Percentiles rank a stretch among this genome's conserved stretches.
Conservation (phyloP, 768 basidiomycete genomes). For the Boletus vinaceobasis region DNA sequence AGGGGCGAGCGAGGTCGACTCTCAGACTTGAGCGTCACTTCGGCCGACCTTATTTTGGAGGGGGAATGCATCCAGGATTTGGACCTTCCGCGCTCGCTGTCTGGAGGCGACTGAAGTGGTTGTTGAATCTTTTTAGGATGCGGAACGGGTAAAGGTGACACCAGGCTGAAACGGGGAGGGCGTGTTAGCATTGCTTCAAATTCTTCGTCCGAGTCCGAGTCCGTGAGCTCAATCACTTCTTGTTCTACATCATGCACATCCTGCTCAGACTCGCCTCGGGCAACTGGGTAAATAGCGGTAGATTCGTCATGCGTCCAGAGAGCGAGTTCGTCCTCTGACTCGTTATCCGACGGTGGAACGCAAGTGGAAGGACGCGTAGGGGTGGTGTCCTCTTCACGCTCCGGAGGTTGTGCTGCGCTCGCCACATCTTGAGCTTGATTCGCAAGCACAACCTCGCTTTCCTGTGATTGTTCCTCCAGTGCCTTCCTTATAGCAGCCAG, state of each 20-base stretch:
- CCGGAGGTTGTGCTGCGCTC: background rate
- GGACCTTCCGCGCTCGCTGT: constrained; percentile 13
- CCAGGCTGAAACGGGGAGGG: constrained; percentile 15
- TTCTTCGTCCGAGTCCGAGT: constrained; percentile 28
- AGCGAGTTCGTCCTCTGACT: constrained; percentile 50
- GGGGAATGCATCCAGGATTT: constrained; percentile 7
- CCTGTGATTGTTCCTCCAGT: constrained; percentile 9
- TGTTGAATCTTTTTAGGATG: constrained; percentile 2
- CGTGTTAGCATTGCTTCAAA: constrained; percentile 26
- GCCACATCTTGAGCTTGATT: constrained; percentile 5
- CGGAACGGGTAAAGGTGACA: constrained; percentile 5
- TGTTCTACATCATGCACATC: constrained; percentile 13
- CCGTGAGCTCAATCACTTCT: constrained; percentile 22
- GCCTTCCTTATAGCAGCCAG: constrained; percentile 14
- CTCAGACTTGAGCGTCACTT: constrained; percentile 1
- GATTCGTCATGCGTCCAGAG: constrained; percentile 43
- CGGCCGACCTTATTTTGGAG: background rate
- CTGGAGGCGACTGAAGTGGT: constrained; percentile 12
- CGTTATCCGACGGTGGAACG: constrained; percentile 19
- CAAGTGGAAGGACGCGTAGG: constrained; percentile 13
- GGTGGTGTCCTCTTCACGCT: constrained; percentile 12
- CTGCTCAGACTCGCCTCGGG: constrained; percentile 16
- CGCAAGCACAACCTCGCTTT: constrained; percentile 7
- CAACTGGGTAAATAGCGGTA: constrained; percentile 34
- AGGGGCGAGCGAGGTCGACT: constrained; percentile 1